A percentile compares a stretch with the other conserved stretches of the same genome.
Evolutionary conservation across 805 yeast genomes (phyloP).

Genomic region (Saccharomycopsis selenospora): DNA sequence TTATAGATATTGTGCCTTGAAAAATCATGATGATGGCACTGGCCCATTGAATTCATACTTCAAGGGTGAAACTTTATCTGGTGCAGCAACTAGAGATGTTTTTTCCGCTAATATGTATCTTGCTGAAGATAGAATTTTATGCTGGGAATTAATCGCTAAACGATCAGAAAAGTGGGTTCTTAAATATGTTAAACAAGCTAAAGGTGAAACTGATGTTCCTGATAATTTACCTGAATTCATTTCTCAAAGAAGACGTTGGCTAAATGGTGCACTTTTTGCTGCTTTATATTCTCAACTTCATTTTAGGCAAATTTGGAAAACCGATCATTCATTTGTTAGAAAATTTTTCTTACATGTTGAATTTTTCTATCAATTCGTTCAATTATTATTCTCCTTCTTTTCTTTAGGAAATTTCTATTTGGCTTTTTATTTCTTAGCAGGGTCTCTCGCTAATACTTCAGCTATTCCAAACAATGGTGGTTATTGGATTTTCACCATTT

Average conservation of each 20-base stretch:
- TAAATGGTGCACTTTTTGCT: slow-evolving; percentile 96
- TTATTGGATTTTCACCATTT: slow-evolving; percentile 69
- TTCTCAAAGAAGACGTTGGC: slow-evolving; percentile 96
- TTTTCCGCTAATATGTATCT: slow-evolving; percentile 95
- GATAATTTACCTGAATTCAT: slow-evolving; percentile 91
- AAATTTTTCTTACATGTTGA: slow-evolving; percentile 79
- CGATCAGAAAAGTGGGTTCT: slow-evolving; percentile 77
- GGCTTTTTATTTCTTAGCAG: slow-evolving; percentile 89
- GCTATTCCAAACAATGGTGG: slow-evolving; percentile 66
- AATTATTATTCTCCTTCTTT: slow-evolving; percentile 81
- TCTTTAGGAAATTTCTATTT: slow-evolving; percentile 87
- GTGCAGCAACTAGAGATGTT: slow-evolving; percentile 58
- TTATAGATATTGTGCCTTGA: slow-evolving; percentile 80
- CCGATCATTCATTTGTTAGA: slow-evolving; percentile 76
- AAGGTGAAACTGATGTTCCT: slow-evolving; percentile 96
- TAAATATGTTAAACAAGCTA: slow-evolving; percentile 86
- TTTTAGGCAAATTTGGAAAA: slow-evolving; percentile 80
- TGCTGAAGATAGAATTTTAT: slow-evolving; percentile 92
- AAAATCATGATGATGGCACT: slow-evolving; percentile 80
- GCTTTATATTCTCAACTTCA: slow-evolving; percentile 85
- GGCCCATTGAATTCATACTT: slow-evolving; percentile 89
- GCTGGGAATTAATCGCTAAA: slow-evolving; percentile 94
- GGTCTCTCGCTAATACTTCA: slow-evolving; percentile 53
- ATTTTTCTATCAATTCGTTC: slow-evolving; percentile 78
- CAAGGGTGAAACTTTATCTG: slow-evolving; percentile 69